Evolutionary conservation across 176 grass and related monocot species (phyloP), one percentile per base, ranked within the genome.

Genomic region (Canna indica): DNA sequence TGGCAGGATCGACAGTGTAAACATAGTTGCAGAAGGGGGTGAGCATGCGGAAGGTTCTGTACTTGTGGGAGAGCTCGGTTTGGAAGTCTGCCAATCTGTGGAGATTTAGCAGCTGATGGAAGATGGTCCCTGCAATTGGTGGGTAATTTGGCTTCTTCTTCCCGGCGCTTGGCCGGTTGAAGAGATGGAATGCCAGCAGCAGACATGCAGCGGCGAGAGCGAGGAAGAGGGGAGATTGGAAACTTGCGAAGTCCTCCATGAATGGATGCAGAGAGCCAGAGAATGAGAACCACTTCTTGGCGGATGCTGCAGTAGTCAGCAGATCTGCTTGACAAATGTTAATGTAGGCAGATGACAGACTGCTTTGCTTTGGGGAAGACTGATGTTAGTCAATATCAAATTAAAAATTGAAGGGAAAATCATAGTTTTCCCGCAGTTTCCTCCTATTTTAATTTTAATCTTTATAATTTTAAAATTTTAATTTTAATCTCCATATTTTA

Each of bases 21-120:
- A 70, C 68, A 17, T 70, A 70, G 68, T 70, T 70, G 25, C 68
- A 1, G 68, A 70, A 70, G 16, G 68, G 44, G 41, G 68, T 33
- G 68, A 70, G 44, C 5, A 39, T 70, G 44, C 68, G 16, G 68
- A 70, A 70, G 11, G 68, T 70, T 30, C 7, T 48, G 68, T 70
- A 31, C 68, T 70, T 70, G 27, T 27, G 68, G 6, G 44, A 50
- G 45, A 70, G 68, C 0, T 70, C 68, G 16, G 27, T 70, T 0
- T 70, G 41, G 6, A 48, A 70, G 7, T 70, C 68, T 44, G 46
- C 14, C 7, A 52, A 9, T 1, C 68, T 47, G 11, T 48, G 1
- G 42, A 70, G 68, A 28, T 70, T 70, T 1, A 47, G 44, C 8
- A 70, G 5, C 44, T 70, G 68, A 25, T 70, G 68, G 68, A 70